Evolutionary conservation across 805 yeast species (phyloP).

Genomic region (Candida endomychidarum): DNA sequence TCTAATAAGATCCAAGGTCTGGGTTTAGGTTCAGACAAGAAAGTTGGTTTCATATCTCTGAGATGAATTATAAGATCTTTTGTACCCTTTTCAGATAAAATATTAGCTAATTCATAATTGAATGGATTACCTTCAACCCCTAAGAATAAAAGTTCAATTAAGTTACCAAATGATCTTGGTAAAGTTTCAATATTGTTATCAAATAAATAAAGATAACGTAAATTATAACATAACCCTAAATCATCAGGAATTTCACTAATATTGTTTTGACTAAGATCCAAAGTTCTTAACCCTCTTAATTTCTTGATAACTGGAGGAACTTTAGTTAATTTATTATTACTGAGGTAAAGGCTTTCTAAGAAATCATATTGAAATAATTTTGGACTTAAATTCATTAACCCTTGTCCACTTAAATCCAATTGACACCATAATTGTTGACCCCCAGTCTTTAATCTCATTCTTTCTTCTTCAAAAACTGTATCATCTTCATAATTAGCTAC

Average conservation of each 20-base stretch:
- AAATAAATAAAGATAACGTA: constrained; percentile 80
- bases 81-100: constrained; percentile 79
- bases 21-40: constrained; percentile 61
- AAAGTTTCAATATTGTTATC: constrained; percentile 76
- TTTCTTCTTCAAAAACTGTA: constrained; percentile 51
- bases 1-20: constrained; percentile 82
- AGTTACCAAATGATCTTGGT: constrained; percentile 83
- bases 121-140: constrained; percentile 95
- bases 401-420: constrained; percentile 88
- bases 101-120: constrained; percentile 59
- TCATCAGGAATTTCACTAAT: constrained; percentile 76
- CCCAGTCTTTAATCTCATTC: constrained; percentile 56
- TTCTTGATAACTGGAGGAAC: constrained; percentile 70
- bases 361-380: constrained; percentile 79
- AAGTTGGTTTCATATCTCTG: constrained; percentile 74
- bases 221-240: constrained; percentile 75
- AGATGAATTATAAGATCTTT: constrained; percentile 76
- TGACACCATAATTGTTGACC: constrained; percentile 92
- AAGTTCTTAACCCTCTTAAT: constrained; percentile 70
- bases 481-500: constrained; percentile 53
- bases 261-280: constrained; percentile 81
- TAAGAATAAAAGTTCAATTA: constrained; percentile 78
- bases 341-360: constrained; percentile 80
- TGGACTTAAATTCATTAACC: constrained; percentile 66
- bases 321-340: constrained; percentile 72